Percentiles rank a stretch among this genome's conserved stretches.
Evolutionary conservation across 2,329 filamentous ascomycete genomes (phyloP).

Genomic region (Elsinoe arachidis): DNA sequence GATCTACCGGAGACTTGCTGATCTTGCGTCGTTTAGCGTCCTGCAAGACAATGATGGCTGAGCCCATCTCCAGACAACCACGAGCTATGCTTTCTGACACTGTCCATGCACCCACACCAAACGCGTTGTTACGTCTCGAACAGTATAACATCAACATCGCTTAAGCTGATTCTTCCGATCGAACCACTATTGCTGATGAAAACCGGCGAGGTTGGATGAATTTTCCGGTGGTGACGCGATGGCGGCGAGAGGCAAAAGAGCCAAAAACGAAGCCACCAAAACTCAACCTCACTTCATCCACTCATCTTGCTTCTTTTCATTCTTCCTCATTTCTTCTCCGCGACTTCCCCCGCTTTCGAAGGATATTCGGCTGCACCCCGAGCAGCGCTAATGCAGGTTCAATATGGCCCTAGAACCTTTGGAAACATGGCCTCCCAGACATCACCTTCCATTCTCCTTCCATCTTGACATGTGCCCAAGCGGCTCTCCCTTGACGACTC

Average conservation of each 20-base stretch:
- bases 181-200: not conserved
- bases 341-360: not conserved
- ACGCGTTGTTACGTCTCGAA: too few relatives aligned
- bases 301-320: not conserved
- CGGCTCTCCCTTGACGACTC: not conserved
- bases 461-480: constrained; percentile 8
- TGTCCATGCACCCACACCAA: too few relatives aligned
- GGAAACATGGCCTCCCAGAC: not conserved
- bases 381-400: constrained; percentile 5
- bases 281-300: not conserved
- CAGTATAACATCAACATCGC: not conserved
- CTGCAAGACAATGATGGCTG: not conserved
- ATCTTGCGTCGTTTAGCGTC: constrained; percentile 1
- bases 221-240: not conserved
- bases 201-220: not conserved
- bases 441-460: constrained; percentile 6
- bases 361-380: not conserved
- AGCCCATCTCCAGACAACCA: not conserved
- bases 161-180: too few relatives aligned
- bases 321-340: not conserved
- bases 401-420: not conserved
- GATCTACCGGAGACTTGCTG: not conserved
- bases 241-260: not conserved
- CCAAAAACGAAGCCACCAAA: not conserved
- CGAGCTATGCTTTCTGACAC: too few relatives aligned